A percentile compares a stretch with the other conserved stretches of the same genome.
Conservation (phyloP, 306 rosid species). For the Begonia fuchsioides region DNA sequence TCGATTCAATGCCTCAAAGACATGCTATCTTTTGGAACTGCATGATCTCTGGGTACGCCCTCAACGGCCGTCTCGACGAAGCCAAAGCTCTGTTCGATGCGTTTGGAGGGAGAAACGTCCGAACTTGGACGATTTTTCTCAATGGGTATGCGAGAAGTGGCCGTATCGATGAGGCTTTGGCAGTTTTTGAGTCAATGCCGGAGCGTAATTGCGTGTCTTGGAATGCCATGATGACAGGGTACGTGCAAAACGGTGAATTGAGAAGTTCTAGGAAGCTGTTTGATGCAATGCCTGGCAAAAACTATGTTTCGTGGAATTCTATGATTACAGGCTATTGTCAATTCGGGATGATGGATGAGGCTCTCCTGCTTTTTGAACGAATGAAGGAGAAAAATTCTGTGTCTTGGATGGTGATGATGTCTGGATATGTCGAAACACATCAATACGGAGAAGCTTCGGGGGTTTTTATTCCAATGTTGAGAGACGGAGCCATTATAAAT, state of each 20-base stretch:
- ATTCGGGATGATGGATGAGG: constrained; percentile 11
- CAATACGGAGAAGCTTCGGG: constrained; percentile 10
- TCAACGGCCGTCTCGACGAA: constrained; percentile 8
- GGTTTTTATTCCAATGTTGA: constrained; percentile 11
- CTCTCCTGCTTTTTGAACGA: constrained; percentile 14
- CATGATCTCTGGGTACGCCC: constrained; percentile 16
- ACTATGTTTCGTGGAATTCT: constrained; percentile 13
- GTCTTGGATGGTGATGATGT: constrained; percentile 23
- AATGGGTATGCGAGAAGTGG: constrained; percentile 17
- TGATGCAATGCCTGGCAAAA: constrained; percentile 19
- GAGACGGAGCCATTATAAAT: constrained; percentile 13
- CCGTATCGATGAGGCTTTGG: constrained; percentile 11
- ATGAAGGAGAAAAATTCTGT: constrained; percentile 13
- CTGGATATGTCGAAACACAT: constrained; percentile 11
- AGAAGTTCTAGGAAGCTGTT: constrained; percentile 14
- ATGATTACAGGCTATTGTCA: constrained; percentile 16
- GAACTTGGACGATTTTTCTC: constrained; percentile 23
- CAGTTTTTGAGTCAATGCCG: constrained; percentile 15
- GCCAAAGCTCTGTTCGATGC: constrained; percentile 13
- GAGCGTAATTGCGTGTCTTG: constrained; percentile 18
- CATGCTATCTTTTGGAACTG: constrained; percentile 13
- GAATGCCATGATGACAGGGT: constrained; percentile 15
- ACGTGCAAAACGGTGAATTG: constrained; percentile 12
- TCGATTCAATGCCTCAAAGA: constrained; percentile 14
- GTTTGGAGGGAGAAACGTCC: constrained; percentile 16